phyloP scores from a whole-genome alignment of 176 grass and related monocot genomes.

The Areca catechu region DNA sequence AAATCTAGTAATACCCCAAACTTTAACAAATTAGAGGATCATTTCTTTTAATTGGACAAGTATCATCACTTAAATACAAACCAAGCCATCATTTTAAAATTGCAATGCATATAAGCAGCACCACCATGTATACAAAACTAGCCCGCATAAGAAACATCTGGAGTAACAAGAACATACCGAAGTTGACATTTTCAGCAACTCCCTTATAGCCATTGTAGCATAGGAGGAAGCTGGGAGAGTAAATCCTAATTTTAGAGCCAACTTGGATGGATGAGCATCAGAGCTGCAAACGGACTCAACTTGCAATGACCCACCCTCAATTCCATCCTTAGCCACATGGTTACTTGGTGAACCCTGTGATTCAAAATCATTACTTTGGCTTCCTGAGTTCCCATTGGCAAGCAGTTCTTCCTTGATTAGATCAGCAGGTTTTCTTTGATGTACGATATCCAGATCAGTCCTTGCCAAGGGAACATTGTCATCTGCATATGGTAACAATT shows the following conservation, averaged over 20 bases:
- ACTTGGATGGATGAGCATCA: constrained; percentile 37
- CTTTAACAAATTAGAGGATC: too few species aligned
- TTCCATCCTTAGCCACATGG: constrained; percentile 14
- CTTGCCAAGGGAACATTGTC: constrained; percentile 54
- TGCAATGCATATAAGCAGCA: not conserved
- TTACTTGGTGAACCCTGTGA: constrained; percentile 21
- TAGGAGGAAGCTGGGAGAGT: constrained; percentile 84
- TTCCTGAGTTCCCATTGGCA: constrained; percentile 17
- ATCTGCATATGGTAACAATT: constrained; percentile 65
- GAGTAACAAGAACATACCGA: constrained; percentile 38
- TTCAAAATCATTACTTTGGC: constrained; percentile 19
- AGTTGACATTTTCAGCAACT: constrained; percentile 76
- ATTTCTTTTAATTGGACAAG: too few species aligned
- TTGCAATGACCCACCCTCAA: constrained; percentile 4
- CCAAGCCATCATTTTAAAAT: not conserved
- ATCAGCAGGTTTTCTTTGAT: constrained; percentile 31
- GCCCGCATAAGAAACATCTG: not conserved
- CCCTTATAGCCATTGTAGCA: constrained; percentile 86
- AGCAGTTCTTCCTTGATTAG: constrained; percentile 26
- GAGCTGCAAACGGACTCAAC: constrained; percentile 28
- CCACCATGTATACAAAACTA: constrained; percentile 9
- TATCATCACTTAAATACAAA: too few species aligned
- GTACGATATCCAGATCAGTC: constrained; percentile 72
- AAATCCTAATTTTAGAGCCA: constrained; percentile 74
- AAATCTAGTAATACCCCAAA: too few species aligned